A percentile compares a stretch with the other conserved stretches of the same genome.
phyloP scores from a whole-genome alignment of 176 grass and related monocot species.

The Raddia guianensis region DNA sequence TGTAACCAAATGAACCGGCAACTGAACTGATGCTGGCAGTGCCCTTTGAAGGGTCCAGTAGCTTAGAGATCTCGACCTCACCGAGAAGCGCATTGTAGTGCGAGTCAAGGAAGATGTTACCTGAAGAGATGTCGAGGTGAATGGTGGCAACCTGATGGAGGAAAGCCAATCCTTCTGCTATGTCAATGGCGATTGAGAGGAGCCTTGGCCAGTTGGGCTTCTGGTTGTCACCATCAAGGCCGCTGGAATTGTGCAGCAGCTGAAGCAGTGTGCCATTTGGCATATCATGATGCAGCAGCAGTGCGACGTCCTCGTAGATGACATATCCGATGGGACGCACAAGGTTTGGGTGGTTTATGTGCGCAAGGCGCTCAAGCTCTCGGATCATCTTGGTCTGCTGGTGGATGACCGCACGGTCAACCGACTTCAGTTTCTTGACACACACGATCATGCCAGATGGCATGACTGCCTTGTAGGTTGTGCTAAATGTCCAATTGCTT shows the following conservation, averaged over 20 bases:
- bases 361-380: conserved; percentile 76
- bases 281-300: conserved; percentile 79
- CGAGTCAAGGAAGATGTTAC: conserved; percentile 71
- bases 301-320: conserved; percentile 78
- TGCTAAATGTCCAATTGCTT: conserved; percentile 77
- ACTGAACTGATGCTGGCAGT: conserved; percentile 93
- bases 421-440: conserved; percentile 86
- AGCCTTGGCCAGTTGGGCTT: conserved; percentile 77
- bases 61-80: conserved; percentile 91
- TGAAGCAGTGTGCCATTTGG: conserved; percentile 80
- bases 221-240: conserved; percentile 22
- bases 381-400: conserved; percentile 90
- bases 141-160: conserved; percentile 87
- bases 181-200: conserved; percentile 65
- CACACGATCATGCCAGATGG: conserved; percentile 84
- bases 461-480: conserved; percentile 80
- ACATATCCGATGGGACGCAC: conserved; percentile 79
- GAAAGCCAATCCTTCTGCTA: conserved; percentile 78
- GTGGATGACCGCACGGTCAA: conserved; percentile 62
- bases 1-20: conserved; percentile 92
- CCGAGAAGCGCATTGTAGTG: conserved; percentile 75
- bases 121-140: conserved; percentile 89
- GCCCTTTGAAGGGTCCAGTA: conserved; percentile 89
- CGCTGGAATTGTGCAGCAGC: conserved; percentile 47
- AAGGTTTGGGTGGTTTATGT: conserved; percentile 78